Base-by-base conservation (phyloP, 331 rosid species). In the Rhamnella rubrinervis region DNA sequence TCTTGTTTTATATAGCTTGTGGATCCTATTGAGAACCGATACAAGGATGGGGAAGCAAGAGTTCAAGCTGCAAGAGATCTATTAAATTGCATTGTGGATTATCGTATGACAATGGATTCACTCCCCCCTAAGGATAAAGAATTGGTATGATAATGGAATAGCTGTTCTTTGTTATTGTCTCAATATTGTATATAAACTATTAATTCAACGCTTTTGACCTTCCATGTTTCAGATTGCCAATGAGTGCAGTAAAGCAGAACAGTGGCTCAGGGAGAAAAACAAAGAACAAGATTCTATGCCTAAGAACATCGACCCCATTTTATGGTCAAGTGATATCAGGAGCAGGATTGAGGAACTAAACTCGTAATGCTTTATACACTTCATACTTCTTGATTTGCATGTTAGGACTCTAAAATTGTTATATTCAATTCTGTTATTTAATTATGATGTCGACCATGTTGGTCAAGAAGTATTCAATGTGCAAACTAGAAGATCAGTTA, bases 41-140 rank as follows among this genome's bases (percentile, higher is more conserved):
- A 80, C 74, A 85, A 79, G 75, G 99, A 95, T 35, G 96, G 84
- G 59, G 95, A 84, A 81, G 90, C 85, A 70, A 83, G 99, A 83
- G 66, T 41, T 16, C 85, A 83, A 70, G 93, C 96, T 67, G 59
- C 77, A 38, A 63, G 61, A 6, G 87, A 77, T 75, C 76, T 85
- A 40, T 68, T 78, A 25, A 83, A 77, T 63, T 74, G 78, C 68
- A 78, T 80, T 68, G 76, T 31, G 18, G 87, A 80, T 52, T 83
- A 72, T 58, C 75, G 80, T 52, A 75, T 21, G 68, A 47, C 80
- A 47, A 65, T 53, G 21, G 77, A 78, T 80, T 80, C 79, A 19
- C 80, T 83, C 62, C 71, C 84, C 52, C 74, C 74, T 4, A 65
- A 69, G 67, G 82, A 75, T 23, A 77, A 67, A 74, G 84, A 81